A percentile compares a stretch with the other conserved stretches of the same genome.
Conservation (phyloP, 306 rosid genomes). For the Datisca glomerata region DNA sequence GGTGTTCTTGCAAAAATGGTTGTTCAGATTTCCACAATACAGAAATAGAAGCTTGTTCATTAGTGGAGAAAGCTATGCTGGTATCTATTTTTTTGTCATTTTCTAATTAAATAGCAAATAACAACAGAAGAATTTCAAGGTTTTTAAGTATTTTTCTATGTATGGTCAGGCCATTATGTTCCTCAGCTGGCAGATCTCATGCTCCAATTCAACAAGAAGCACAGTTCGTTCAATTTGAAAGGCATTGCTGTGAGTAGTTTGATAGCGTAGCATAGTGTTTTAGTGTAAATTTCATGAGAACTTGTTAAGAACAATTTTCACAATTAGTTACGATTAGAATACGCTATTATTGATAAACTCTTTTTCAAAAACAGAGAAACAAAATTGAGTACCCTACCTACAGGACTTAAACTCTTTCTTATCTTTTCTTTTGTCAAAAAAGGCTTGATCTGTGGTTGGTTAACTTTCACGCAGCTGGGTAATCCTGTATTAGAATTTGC, state of each 20-base stretch:
- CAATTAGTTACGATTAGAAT: too few relatives aligned
- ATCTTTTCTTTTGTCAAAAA: too few relatives aligned
- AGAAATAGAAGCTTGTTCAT: slow-evolving; percentile 36
- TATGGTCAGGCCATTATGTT: slow-evolving; percentile 41
- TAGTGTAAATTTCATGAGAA: too few relatives aligned
- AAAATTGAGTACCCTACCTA: too few relatives aligned
- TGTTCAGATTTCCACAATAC: slow-evolving; percentile 36
- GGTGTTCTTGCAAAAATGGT: slow-evolving; percentile 41
- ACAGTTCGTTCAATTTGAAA: slow-evolving; percentile 29
- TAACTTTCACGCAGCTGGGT: slow-evolving; percentile 26
- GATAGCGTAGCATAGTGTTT: too few relatives aligned
- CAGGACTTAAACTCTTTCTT: too few relatives aligned
- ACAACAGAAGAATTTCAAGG: not conserved
- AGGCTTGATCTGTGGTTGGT: too few relatives aligned
- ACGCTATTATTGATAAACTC: too few relatives aligned
- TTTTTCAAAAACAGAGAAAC: too few relatives aligned
- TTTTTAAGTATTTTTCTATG: not conserved
- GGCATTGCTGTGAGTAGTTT: slow-evolving; percentile 56
- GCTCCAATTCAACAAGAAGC: slow-evolving; percentile 23
- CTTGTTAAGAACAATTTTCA: too few relatives aligned
- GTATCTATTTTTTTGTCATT: slow-evolving; percentile 7
- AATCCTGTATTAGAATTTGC: slow-evolving; percentile 46
- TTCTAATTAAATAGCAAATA: not conserved
- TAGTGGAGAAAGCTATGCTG: slow-evolving; percentile 44
- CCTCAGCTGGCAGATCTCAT: slow-evolving; percentile 54